Evolutionary conservation across 768 basidiomycete genomes (phyloP), one percentile per base, ranked within the genome.

Genomic region (Hysterangium stoloniferum): DNA sequence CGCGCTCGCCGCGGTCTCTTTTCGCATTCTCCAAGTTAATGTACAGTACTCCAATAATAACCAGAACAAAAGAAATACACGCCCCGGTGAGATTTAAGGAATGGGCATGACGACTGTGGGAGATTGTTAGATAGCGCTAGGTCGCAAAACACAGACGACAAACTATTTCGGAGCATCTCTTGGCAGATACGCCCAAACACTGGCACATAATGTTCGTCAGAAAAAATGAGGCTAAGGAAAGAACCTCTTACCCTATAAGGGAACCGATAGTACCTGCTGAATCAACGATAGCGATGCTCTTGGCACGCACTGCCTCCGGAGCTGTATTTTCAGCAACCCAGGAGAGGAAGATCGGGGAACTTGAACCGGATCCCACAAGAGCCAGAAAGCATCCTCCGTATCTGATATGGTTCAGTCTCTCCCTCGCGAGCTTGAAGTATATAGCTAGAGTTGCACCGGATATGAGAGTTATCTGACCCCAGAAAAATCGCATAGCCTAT

Each of bases 281-380:
- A 28, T 72, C 68, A 40, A 77, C 68, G 6, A 71, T 58, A 3
- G 70, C 74, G 20, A 70, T 71, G 1, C 66, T 66, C 12, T 74
- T 68, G 2, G 73, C 73, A 37, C 69, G 63, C 51, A 75, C 67
- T 6, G 75, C 75, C 53, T 75, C 72, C 2, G 74, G 75, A 1
- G 72, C 70, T 2, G 74, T 69, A 52, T 76, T 76, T 52, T 74
- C 73, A n/a, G 71, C 69, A 15, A 62, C 73, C 75, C 75, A 75
- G 4, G 71, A 64, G 20, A 75, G 59, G 37, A 69, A 62, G 62
- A 74, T 58, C 4, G 74, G 74, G 1, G 66, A 72, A 40, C 63
- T 61, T 6, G 70, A 63, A 29, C 64, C 64, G 5, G 66, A 68
- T 1, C 72, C 73, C 22, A 67, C 62, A 20, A 74, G 56, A 2